Evolutionary conservation across 129 eudicot genomes (phyloP), one percentile per base, ranked within the genome.

Genomic region (Tagetes erecta): DNA sequence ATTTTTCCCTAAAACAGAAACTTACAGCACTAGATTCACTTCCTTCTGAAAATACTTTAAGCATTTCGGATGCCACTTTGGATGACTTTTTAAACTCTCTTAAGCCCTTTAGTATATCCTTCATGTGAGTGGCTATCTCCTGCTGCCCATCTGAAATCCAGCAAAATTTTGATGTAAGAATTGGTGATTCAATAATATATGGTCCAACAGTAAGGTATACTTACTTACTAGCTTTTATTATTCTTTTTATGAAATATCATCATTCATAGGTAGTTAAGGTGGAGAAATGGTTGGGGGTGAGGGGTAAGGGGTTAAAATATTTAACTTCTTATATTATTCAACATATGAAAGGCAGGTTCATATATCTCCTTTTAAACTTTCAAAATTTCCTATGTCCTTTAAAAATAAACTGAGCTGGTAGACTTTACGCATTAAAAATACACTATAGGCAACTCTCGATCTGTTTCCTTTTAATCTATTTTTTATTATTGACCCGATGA

Each of bases 61-160:
- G 86, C 91, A 87, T 87, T 73, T 91, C 86, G 14, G 78, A 78
- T 57, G 97, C 97, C 52, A 87, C 77, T 5, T 64, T 9, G n/a
- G 94, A 85, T 7, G 87, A 80, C 73, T 80, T 87, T 75, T 86
- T 91, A 6, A 91, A 78, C 88, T 86, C 95, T 65, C 87, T 80
- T 73, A 87, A 70, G 49, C 89, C 95, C 80, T 86, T 87, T 66
- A 88, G 66, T 37, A 91, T 91, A 81, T 91, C 97, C 81, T 91
- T 91, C 85, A 88, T 82, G 78, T 82, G 75, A 6, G 75, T 4
- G 20, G 77, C 73, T 50, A 91, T 69, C 52, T 91, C 91, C 35
- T 67, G 80, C 63, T 86, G 74, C 70, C 95, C 97, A 53, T 91
- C 97, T 91, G 84, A 85, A 74, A 85, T 75, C 14, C 14, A 20